phyloP scores from a whole-genome alignment of 106 monocot species.

The Gastrodia elata region DNA sequence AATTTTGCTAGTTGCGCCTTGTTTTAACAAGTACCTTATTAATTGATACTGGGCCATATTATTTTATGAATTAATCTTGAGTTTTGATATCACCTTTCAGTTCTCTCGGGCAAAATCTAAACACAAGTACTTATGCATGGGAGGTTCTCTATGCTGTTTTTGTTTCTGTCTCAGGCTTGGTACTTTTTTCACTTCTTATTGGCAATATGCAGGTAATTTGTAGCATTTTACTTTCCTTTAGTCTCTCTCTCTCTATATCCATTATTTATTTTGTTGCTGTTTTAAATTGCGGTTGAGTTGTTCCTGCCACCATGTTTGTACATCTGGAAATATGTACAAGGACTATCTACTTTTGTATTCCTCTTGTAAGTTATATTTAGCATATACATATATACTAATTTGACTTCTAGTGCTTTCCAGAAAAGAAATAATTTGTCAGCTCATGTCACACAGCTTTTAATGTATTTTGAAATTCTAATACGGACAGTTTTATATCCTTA shows the following conservation, averaged over 20 bases:
- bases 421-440: neutral
- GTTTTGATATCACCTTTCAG: constrained; percentile 23
- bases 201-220: constrained; percentile 84
- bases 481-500: too few relatives aligned
- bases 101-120: constrained; percentile 84
- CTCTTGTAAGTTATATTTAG: neutral
- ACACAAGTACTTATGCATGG: constrained; percentile 61
- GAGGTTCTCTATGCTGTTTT: constrained; percentile 74
- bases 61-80: neutral
- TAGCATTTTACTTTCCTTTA: neutral
- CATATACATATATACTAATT: neutral
- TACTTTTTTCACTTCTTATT: constrained; percentile 87
- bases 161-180: constrained; percentile 68
- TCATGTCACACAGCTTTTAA: neutral
- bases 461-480: neutral
- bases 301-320: neutral
- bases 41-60: constrained; percentile 1
- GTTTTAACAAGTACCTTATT: neutral
- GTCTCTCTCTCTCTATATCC: neutral
- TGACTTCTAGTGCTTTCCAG: neutral
- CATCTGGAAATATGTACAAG: neutral
- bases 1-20: neutral
- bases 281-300: neutral
- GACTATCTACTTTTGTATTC: neutral
- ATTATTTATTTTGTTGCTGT: neutral